phyloP scores from a whole-genome alignment of 257 asterid genomes.

The Solanum piurae region DNA sequence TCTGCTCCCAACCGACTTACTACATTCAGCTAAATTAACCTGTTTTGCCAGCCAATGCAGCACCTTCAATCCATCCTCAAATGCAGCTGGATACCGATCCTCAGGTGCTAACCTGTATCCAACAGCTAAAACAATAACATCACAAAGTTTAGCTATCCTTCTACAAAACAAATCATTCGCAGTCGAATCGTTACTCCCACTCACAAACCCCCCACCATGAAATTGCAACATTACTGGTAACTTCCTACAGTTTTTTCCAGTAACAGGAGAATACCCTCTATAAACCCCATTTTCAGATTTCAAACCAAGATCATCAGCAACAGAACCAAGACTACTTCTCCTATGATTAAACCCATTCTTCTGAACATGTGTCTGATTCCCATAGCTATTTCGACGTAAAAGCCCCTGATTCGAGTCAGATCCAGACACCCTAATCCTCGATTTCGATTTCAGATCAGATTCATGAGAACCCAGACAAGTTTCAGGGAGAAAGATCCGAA shows the following conservation, averaged over 20 bases:
- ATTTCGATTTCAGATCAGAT: background rate
- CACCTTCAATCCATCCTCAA: slow-evolving; percentile 87
- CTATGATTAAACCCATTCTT: slow-evolving; percentile 12
- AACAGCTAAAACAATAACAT: slow-evolving; percentile 83
- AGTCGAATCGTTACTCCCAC: slow-evolving; percentile 75
- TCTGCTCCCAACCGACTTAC: slow-evolving; percentile 42
- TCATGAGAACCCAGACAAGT: slow-evolving; percentile 43
- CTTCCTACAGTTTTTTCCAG: slow-evolving; percentile 24
- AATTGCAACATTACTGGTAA: slow-evolving; percentile 78
- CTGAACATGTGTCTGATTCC: background rate
- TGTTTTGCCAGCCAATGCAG: slow-evolving; percentile 88
- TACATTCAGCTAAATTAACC: slow-evolving; percentile 78
- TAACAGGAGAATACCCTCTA: slow-evolving; percentile 61
- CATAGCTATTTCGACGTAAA: slow-evolving; percentile 47
- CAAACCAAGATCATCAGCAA: slow-evolving; percentile 24
- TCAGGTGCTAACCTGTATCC: slow-evolving; percentile 93
- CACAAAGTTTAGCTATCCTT: slow-evolving; percentile 64
- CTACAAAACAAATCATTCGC: slow-evolving; percentile 83
- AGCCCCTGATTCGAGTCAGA: slow-evolving; percentile 10
- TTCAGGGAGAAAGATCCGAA: slow-evolving; percentile 82
- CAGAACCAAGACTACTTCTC: slow-evolving; percentile 48
- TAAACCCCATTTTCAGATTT: slow-evolving; percentile 32
- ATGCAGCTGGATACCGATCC: slow-evolving; percentile 72
- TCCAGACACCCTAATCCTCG: slow-evolving; percentile 12
- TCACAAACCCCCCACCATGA: slow-evolving; percentile 89